These are phyloP conservation scores for Arctostaphylos glauca DNA, from an alignment of 148 eudicot genomes.

Conservation along the genomic window DNA sequence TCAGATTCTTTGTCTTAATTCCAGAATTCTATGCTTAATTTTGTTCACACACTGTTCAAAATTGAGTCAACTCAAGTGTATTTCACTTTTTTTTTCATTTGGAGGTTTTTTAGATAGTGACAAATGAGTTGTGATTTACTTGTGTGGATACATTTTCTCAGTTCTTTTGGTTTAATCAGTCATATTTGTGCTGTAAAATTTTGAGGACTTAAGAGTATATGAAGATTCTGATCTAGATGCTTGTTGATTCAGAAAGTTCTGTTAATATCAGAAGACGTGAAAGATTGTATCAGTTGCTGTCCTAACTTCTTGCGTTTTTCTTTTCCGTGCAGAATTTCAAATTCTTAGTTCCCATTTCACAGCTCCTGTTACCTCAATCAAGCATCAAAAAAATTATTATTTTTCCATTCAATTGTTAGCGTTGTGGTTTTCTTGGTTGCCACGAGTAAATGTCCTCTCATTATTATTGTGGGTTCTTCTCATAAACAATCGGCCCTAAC, in stretches of 20 bases:
- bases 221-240: neutral
- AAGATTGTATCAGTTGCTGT: neutral
- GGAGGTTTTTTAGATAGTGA: neutral
- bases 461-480: neutral
- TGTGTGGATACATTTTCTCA: neutral
- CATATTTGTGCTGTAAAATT: neutral
- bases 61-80: neutral
- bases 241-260: neutral
- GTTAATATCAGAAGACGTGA: neutral
- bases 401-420: neutral
- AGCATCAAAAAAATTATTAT: neutral
- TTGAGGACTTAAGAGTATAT: too few species aligned
- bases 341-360: neutral
- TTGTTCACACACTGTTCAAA: neutral
- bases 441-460: neutral
- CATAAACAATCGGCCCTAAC: neutral
- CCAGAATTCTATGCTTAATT: neutral
- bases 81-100: neutral
- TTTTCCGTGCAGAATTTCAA: neutral
- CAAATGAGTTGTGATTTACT: neutral
- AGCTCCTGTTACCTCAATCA: neutral
- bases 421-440: neutral
- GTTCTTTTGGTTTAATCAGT: neutral
- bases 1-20: constrained; percentile 4
- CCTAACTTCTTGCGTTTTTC: neutral